These are phyloP conservation scores for Ceratobasidium sp. DNA, from an alignment of 1,284 basidiomycete species.

Conservation along the genomic window DNA sequence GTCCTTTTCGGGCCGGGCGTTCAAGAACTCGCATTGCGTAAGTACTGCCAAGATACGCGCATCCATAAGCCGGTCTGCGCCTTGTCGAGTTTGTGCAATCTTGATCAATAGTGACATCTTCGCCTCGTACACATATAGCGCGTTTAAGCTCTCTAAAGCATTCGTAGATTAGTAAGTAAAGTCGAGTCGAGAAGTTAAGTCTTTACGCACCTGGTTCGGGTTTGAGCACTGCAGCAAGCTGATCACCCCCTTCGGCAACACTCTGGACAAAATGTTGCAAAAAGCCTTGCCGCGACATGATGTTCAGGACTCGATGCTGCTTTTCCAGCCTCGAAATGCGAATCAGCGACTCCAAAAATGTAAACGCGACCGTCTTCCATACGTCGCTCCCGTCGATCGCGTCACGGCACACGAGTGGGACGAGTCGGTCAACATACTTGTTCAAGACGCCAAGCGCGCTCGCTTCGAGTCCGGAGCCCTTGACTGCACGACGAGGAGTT, in stretches of 20 bases:
- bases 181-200: slow-evolving; percentile 34
- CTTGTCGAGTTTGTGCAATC: slow-evolving; percentile 83
- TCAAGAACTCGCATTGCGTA: slow-evolving; percentile 88
- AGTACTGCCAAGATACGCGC: slow-evolving; percentile 83
- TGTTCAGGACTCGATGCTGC: slow-evolving; percentile 68
- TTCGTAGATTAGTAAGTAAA: not conserved
- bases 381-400: slow-evolving; percentile 95
- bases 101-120: slow-evolving; percentile 91
- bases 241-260: slow-evolving; percentile 84
- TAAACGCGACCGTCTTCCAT: slow-evolving; percentile 95
- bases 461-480: slow-evolving; percentile 65
- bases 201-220: slow-evolving; percentile 83
- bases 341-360: slow-evolving; percentile 83
- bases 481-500: slow-evolving; percentile 32
- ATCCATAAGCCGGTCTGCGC: slow-evolving; percentile 89
- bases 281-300: slow-evolving; percentile 82
- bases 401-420: slow-evolving; percentile 85
- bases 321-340: slow-evolving; percentile 75
- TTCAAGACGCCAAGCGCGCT: slow-evolving; percentile 76
- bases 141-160: slow-evolving; percentile 83
- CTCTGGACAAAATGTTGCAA: slow-evolving; percentile 86
- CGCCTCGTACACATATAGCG: slow-evolving; percentile 94
- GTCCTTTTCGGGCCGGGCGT: slow-evolving; percentile 83
- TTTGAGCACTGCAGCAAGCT: slow-evolving; percentile 84
- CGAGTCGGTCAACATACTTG: slow-evolving; percentile 76